Evolutionary conservation across 108 stramenopile species (phyloP).

Genomic region (Cafeteria roenbergensis): DNA sequence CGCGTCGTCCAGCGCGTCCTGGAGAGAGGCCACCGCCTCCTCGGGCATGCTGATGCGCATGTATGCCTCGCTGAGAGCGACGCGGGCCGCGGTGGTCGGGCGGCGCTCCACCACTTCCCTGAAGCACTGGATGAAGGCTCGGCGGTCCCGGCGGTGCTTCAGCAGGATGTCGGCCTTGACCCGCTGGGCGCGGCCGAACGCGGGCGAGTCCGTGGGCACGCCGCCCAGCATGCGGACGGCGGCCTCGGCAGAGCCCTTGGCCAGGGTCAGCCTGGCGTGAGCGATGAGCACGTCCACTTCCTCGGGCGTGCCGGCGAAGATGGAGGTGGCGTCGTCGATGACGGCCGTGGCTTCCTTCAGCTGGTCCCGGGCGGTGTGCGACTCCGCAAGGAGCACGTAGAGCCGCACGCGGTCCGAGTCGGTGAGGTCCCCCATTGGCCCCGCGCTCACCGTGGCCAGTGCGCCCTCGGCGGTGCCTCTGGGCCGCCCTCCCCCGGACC

Average conservation of each 20-base stretch:
- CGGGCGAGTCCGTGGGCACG: conserved; percentile 24
- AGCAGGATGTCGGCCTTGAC: conserved; percentile 46
- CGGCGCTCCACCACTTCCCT: conserved; percentile 32
- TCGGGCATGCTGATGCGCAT: conserved; percentile 46
- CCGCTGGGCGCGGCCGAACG: conserved; percentile 29
- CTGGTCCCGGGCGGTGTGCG: conserved; percentile 10
- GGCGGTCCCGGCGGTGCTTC: conserved; percentile 38
- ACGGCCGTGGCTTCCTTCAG: conserved; percentile 19
- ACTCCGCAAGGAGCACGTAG: conserved; percentile 21
- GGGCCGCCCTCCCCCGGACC: too few species aligned
- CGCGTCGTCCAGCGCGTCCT: conserved; percentile 35
- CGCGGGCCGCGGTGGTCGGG: conserved; percentile 21
- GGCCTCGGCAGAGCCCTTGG: conserved; percentile 29
- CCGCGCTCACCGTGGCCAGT: too few species aligned
- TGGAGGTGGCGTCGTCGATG: conserved; percentile 13
- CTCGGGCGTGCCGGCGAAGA: conserved; percentile 28
- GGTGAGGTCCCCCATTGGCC: neutral
- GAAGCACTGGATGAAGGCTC: conserved; percentile 39
- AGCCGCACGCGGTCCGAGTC: conserved; percentile 21
- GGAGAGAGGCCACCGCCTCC: conserved; percentile 44
- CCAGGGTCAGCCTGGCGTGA: conserved; percentile 32
- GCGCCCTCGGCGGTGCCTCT: too few species aligned
- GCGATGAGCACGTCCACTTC: conserved; percentile 44
- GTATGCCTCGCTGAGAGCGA: conserved; percentile 49
- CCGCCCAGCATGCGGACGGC: conserved; percentile 35